Percentiles rank a stretch among this genome's conserved stretches.
Evolutionary conservation across 768 basidiomycete genomes (phyloP).

Genomic region (Tricholoma bakamatsutake): DNA sequence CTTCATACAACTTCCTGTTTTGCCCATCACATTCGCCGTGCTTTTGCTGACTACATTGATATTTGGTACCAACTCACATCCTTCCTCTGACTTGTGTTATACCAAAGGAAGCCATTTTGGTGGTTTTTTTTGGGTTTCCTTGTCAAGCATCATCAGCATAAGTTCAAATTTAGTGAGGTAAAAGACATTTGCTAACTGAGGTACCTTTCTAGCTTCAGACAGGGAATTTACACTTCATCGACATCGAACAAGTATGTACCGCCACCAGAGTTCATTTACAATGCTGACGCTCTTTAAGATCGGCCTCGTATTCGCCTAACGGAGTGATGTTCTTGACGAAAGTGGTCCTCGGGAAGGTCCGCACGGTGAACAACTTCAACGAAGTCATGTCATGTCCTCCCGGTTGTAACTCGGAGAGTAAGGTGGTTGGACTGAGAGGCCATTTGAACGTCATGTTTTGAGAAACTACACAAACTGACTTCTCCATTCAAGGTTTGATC

Average conservation of each 20-base stretch:
- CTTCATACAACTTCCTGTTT: too few species aligned
- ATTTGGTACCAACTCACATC: too few species aligned
- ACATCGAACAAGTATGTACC: conserved; percentile 21
- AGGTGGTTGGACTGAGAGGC: too few species aligned
- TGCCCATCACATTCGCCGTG: too few species aligned
- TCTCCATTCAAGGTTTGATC: conserved; percentile 53
- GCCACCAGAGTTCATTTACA: neutral
- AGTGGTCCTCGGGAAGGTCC: neutral
- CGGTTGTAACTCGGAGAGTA: conserved; percentile 24
- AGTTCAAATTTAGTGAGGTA: too few species aligned
- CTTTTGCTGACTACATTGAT: too few species aligned
- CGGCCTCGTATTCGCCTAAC: neutral
- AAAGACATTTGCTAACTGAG: too few species aligned
- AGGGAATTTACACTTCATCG: conserved; percentile 18
- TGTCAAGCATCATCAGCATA: too few species aligned
- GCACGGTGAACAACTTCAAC: neutral
- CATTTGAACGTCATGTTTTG: neutral
- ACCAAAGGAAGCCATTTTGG: too few species aligned
- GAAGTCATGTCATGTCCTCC: conserved; percentile 10
- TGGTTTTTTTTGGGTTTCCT: too few species aligned
- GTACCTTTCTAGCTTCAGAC: conserved; percentile 23
- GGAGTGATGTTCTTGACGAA: neutral
- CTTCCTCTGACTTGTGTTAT: too few species aligned
- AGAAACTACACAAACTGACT: neutral
- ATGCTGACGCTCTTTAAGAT: neutral